These are phyloP conservation scores for Arctostaphylos glauca DNA, from an alignment of 148 eudicot species.

Conservation along the genomic window DNA sequence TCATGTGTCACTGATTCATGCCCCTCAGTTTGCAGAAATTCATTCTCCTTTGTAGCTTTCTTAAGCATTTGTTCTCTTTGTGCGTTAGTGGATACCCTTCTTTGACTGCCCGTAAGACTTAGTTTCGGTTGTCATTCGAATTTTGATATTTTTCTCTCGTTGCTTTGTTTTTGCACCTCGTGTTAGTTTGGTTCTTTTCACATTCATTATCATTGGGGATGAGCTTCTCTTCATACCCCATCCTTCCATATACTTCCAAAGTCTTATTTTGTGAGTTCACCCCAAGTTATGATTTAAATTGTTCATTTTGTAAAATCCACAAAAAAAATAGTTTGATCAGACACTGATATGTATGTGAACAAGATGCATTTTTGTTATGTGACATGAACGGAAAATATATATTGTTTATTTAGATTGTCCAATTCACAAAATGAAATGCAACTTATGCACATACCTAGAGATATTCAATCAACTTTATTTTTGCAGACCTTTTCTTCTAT, in stretches of 20 bases:
- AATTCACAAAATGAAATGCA: neutral
- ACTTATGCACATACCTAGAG: neutral
- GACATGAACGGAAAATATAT: neutral
- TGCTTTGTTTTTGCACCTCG: neutral
- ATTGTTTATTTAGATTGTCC: neutral
- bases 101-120: neutral
- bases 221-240: neutral
- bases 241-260: neutral
- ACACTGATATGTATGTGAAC: neutral
- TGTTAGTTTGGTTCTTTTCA: neutral
- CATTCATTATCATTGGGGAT: neutral
- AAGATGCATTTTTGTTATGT: neutral
- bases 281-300: neutral
- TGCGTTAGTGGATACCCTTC: neutral
- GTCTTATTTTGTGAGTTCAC: neutral
- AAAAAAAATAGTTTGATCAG: neutral
- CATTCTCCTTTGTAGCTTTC: neutral
- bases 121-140: neutral
- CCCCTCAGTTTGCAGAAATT: neutral
- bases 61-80: neutral
- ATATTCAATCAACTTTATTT: neutral
- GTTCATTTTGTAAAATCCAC: neutral
- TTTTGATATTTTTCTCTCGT: neutral
- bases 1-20: neutral
- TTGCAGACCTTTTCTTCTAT: neutral